Evolutionary conservation across 768 basidiomycete genomes (phyloP).

Genomic region (Suillus tomentosus): DNA sequence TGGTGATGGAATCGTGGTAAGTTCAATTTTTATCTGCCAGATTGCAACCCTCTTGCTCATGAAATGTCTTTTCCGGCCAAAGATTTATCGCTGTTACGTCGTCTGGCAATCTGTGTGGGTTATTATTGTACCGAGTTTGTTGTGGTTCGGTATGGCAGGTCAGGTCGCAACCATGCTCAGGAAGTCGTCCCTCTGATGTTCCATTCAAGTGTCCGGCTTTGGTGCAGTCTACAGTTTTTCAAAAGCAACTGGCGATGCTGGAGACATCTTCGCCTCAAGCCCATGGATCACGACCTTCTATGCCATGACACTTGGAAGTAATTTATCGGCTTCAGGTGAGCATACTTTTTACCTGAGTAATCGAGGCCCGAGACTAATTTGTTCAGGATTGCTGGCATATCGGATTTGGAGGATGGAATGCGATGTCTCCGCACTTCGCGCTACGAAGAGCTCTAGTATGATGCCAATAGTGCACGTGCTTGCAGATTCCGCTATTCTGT

Average conservation of each 20-base stretch:
- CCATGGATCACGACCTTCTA: conserved; percentile 11
- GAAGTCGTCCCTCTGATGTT: neutral
- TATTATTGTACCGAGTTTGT: neutral
- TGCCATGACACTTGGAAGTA: conserved; percentile 10
- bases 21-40: neutral
- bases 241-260: neutral
- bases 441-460: neutral
- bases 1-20: conserved; percentile 3
- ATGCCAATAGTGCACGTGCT: no score
- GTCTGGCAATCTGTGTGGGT: neutral
- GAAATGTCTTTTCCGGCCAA: neutral
- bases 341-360: neutral
- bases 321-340: conserved; percentile 8
- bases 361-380: no score
- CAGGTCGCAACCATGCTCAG: no score
- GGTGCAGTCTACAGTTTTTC: conserved; percentile 11
- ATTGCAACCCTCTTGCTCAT: neutral
- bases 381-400: neutral
- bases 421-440: neutral
- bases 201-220: neutral
- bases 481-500: neutral
- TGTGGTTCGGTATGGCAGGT: conserved; percentile 14
- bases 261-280: conserved; percentile 6
- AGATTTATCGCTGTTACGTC: neutral
- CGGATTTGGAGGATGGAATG: neutral